These are phyloP conservation scores for Neocucurbitaria cava DNA, from an alignment of 2,329 filamentous ascomycete genomes.

Conservation along the genomic window DNA sequence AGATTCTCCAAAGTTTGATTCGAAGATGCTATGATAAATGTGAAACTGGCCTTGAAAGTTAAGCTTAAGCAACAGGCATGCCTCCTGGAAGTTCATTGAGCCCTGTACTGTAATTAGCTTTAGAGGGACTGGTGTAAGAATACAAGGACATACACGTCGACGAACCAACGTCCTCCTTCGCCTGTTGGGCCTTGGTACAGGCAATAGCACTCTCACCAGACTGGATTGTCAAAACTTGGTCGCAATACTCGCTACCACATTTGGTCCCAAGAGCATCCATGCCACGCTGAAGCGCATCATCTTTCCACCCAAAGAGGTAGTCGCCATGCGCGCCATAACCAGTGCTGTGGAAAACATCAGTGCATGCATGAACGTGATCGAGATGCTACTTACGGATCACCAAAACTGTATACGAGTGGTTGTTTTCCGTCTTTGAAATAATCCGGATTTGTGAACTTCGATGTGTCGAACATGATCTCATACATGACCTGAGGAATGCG, in stretches of 20 bases:
- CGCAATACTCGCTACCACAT: conserved; percentile 31
- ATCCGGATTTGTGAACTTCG: conserved; percentile 43
- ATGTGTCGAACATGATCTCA: conserved; percentile 56
- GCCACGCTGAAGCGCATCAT: conserved; percentile 34
- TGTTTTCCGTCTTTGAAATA: conserved; percentile 26
- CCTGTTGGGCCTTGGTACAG: conserved; percentile 3
- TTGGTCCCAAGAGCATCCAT: conserved; percentile 37
- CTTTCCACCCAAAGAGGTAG: conserved; percentile 43
- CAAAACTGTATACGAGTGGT: conserved; percentile 33
- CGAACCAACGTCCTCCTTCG: conserved; percentile 29
- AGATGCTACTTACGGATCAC: conserved; percentile 11
- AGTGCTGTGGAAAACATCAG: conserved; percentile 6
- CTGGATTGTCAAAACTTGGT: conserved; percentile 23
- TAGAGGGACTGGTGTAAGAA: neutral
- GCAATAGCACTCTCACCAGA: conserved; percentile 28
- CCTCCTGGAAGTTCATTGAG: conserved; percentile 20
- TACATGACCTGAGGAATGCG: conserved; percentile 57
- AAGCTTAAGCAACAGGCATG: too few relatives aligned
- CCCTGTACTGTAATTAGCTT: neutral
- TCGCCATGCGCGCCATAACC: conserved; percentile 34
- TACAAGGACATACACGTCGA: conserved; percentile 11
- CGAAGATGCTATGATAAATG: too few relatives aligned
- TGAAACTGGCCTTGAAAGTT: too few relatives aligned
- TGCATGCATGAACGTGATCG: too few relatives aligned
- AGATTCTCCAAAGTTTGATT: too few relatives aligned